Evolutionary conservation across 2,329 filamentous ascomycete genomes (phyloP).

Genomic region (Malbranchea cinnamomea): DNA sequence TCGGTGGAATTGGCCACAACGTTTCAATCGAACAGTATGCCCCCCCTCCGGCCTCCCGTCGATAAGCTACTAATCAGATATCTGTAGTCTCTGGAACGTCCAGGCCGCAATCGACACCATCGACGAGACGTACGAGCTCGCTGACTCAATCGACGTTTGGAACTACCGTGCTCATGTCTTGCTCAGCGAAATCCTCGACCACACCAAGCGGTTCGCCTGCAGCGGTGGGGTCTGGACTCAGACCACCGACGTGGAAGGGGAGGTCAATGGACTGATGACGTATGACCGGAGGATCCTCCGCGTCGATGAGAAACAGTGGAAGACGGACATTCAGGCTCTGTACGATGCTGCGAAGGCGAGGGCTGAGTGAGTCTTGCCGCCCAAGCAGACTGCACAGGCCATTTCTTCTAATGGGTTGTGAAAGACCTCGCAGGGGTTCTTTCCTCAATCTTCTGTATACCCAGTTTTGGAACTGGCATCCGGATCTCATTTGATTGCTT

Average conservation of each 20-base stretch:
- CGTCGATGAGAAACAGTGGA: slow-evolving; percentile 44
- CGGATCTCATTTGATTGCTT: too few relatives aligned
- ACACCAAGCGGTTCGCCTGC: slow-evolving; percentile 43
- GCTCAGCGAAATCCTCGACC: slow-evolving; percentile 33
- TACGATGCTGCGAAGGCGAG: slow-evolving; percentile 37
- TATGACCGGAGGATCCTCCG: slow-evolving; percentile 50
- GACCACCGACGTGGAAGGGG: slow-evolving; percentile 59
- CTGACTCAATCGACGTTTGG: slow-evolving; percentile 42
- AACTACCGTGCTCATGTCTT: slow-evolving; percentile 49
- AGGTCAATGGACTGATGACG: slow-evolving; percentile 56
- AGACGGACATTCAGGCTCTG: slow-evolving; percentile 41
- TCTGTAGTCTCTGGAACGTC: slow-evolving; percentile 49
- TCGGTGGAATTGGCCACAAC: slow-evolving; percentile 54
- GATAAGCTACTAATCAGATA: not conserved
- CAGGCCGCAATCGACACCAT: slow-evolving; percentile 43
- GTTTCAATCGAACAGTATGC: slow-evolving; percentile 45
- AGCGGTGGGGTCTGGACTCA: slow-evolving; percentile 58
- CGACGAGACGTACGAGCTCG: slow-evolving; percentile 54
- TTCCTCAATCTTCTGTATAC: too few relatives aligned
- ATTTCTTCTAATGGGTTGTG: too few relatives aligned
- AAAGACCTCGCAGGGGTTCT: too few relatives aligned
- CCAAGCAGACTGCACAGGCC: too few relatives aligned
- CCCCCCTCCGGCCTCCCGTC: not conserved
- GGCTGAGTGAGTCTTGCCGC: too few relatives aligned
- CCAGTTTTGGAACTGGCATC: too few relatives aligned